Evolutionary conservation across 495 filamentous ascomycete species (phyloP), one percentile per base, ranked within the genome.

Genomic region (Pseudomonodictys pantanalensis): DNA sequence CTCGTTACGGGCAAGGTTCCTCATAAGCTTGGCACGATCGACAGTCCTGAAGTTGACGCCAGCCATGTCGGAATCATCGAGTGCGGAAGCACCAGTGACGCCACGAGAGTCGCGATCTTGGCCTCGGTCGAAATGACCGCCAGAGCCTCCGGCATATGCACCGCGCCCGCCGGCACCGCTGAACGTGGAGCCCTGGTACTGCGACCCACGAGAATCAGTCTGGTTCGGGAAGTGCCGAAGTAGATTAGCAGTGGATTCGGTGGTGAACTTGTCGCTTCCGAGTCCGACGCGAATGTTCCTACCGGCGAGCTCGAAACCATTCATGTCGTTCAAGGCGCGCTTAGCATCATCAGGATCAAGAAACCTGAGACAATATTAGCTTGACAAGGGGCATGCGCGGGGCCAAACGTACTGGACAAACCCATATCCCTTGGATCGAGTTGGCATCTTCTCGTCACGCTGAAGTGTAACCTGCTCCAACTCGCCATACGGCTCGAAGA

Each of bases 191-290:
- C 95, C 95, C 81, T 97, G 92, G 74, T 84, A 93, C n/a, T n/a
- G n/a, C n/a, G n/a, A n/a, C n/a, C n/a, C n/a, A n/a, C n/a, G n/a
- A 74, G 83, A 80, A 76, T 82, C 80, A 70, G 86, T 84, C 80
- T 88, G 86, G 68, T 86, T 83, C 75, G 89, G 86, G 78, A 92
- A 90, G 70, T 91, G 89, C 79, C 91, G 91, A 56, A 93, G 76
- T 62, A 95, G 83, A 74, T 88, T 90, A 68, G 89, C 87, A 74
- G 89, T 96, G 74, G 91, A 92, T 78, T 97, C 93, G 63, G 91
- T 88, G 78, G 93, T 97, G 76, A 97, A 99, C 88, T 97, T 97
- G 89, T 99, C 95, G 79, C 96, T 99, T 76, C 95, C 95, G 80
- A 99, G 91, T 73, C 95, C 95, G 76, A 99, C 95, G 69, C 95